Conservation (phyloP, 1,284 basidiomycete genomes). For the Ceratobasidium theobromae region DNA sequence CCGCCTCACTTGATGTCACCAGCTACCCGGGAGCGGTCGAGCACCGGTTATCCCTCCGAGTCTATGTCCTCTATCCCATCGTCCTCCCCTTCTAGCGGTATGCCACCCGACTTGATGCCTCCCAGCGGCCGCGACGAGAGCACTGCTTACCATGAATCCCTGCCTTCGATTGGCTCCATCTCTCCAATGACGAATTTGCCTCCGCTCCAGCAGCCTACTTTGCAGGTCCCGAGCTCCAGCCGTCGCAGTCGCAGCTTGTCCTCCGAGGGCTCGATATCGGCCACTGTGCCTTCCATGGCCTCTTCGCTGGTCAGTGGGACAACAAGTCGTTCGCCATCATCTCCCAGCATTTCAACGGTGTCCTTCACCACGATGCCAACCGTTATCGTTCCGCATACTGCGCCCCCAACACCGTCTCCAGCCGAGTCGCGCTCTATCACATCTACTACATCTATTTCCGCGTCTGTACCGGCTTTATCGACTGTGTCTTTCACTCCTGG, state of each 20-base stretch:
- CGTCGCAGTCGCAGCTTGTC: slow-evolving; percentile 10
- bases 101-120: background rate
- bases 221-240: slow-evolving; percentile 7
- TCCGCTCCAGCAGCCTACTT: background rate
- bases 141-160: background rate
- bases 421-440: background rate
- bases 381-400: slow-evolving; percentile 31
- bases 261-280: slow-evolving; percentile 1
- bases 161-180: slow-evolving; percentile 13
- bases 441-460: background rate
- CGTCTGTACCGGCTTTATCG: slow-evolving; percentile 10
- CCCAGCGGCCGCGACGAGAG: background rate
- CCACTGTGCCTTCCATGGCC: background rate
- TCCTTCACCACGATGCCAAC: slow-evolving; percentile 31
- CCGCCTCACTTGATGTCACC: background rate
- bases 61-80: background rate
- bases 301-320: slow-evolving; percentile 15
- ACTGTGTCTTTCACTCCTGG: too few species aligned
- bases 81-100: background rate
- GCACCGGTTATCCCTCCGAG: background rate
- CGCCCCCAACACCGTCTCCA: slow-evolving; percentile 34
- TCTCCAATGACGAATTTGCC: slow-evolving; percentile 1
- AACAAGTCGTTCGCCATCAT: slow-evolving; percentile 11
- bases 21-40: background rate
- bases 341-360: slow-evolving; percentile 12